Conservation (phyloP, 2,329 filamentous ascomycete genomes). For the Microdochium bolleyi region DNA sequence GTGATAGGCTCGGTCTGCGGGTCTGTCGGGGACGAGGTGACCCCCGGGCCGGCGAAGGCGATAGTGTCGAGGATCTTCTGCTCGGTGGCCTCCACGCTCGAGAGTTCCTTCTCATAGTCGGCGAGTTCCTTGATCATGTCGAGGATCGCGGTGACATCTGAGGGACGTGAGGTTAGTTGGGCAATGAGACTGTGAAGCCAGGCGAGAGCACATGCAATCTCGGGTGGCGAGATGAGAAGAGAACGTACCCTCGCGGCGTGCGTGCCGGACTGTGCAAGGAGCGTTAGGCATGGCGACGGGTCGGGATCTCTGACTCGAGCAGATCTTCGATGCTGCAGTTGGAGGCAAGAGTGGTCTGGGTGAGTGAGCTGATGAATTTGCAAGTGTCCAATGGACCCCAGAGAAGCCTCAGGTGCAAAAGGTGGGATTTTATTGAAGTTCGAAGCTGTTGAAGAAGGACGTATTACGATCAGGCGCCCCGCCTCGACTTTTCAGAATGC, state of each 20-base stretch:
- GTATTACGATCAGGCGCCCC: no score
- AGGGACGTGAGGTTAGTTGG: no score
- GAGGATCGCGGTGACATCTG: conserved; percentile 73
- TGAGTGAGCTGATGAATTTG: no score
- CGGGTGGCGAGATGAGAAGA: no score
- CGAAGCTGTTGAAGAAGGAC: no score
- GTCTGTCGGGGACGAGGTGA: conserved; percentile 26
- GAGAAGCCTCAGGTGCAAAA: no score
- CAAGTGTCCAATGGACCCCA: no score
- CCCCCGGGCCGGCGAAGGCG: conserved; percentile 58
- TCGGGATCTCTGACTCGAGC: not conserved
- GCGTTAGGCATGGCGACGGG: not conserved
- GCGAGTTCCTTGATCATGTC: conserved; percentile 78
- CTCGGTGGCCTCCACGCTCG: conserved; percentile 71
- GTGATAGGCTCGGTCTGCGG: conserved; percentile 46
- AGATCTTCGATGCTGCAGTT: not conserved
- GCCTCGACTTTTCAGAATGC: no score
- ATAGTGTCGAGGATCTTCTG: conserved; percentile 66
- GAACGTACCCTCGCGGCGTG: not conserved
- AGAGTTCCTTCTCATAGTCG: conserved; percentile 73
- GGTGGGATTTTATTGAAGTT: no score
- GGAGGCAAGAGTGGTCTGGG: not conserved
- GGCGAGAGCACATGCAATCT: no score
- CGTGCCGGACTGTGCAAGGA: not conserved
- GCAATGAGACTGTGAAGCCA: no score